Evolutionary conservation across 2,329 filamentous ascomycete species (phyloP).

Genomic region (Penicillium sp.): DNA sequence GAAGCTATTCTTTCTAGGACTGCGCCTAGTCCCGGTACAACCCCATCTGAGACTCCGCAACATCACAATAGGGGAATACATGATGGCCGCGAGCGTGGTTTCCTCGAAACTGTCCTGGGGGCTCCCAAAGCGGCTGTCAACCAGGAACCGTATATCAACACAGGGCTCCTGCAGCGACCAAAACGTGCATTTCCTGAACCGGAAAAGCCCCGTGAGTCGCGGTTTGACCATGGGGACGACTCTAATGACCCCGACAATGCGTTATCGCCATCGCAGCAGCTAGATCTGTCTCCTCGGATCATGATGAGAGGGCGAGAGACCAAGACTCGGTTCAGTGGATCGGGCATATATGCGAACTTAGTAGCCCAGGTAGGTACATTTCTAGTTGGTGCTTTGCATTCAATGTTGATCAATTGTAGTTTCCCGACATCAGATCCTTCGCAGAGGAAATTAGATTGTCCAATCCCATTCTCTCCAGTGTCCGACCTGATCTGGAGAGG

Average conservation of each 20-base stretch:
- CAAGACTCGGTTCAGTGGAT: conserved; percentile 39
- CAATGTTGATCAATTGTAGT: conserved; percentile 25
- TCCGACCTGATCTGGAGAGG: conserved; percentile 33
- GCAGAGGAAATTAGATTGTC: conserved; percentile 36
- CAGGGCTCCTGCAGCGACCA: conserved; percentile 27
- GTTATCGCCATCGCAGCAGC: conserved; percentile 29
- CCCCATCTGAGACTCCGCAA: conserved; percentile 3
- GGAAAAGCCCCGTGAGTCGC: conserved; percentile 3
- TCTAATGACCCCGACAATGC: conserved; percentile 20
- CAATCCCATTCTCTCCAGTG: conserved; percentile 31
- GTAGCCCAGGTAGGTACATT: conserved; percentile 33
- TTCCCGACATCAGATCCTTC: conserved; percentile 36
- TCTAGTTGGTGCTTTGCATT: background rate
- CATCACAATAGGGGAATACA: conserved; percentile 2
- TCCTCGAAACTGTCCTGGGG: conserved; percentile 34
- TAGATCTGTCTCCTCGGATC: conserved; percentile 32
- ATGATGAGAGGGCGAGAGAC: conserved; percentile 38
- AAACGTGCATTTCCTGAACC: conserved; percentile 13
- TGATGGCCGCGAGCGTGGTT: conserved; percentile 25
- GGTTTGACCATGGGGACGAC: conserved; percentile 11
- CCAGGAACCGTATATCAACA: conserved; percentile 28
- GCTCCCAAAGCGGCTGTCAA: conserved; percentile 32
- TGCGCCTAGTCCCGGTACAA: conserved; percentile 9
- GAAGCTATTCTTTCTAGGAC: conserved; percentile 14
- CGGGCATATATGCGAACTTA: conserved; percentile 38